A percentile compares a stretch with the other conserved stretches of the same genome.
These are phyloP conservation scores for Hyphopichia wangnamkhiaoensis DNA, from an alignment of 1,139 yeast genomes.

Conservation along the genomic window DNA sequence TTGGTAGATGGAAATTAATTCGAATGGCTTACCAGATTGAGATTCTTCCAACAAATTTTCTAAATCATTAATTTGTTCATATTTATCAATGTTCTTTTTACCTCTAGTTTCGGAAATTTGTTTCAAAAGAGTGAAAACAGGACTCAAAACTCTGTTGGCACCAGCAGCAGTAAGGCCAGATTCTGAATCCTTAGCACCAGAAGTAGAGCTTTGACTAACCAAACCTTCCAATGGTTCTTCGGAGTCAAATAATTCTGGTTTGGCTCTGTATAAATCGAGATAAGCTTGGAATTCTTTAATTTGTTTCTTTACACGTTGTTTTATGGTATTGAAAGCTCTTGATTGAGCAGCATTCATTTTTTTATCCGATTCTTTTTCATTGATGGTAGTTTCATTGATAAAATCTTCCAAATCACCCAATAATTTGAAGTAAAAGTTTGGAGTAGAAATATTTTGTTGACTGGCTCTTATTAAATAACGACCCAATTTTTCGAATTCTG, in stretches of 20 bases:
- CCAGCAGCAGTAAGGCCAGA: conserved; percentile 18
- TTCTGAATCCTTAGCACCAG: conserved; percentile 21
- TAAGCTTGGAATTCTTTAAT: conserved; percentile 64
- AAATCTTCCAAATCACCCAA: conserved; percentile 75
- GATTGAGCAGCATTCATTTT: conserved; percentile 82
- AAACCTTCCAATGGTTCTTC: conserved; percentile 42
- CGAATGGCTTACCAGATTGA: conserved; percentile 53
- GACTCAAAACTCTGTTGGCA: conserved; percentile 32
- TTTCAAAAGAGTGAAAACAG: conserved; percentile 73
- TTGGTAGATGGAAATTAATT: conserved; percentile 74
- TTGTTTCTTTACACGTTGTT: conserved; percentile 86
- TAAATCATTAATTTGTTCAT: conserved; percentile 72
- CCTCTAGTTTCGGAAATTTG: conserved; percentile 88
- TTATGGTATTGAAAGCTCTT: conserved; percentile 83
- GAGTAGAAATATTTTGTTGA: conserved; percentile 74
- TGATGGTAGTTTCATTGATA: conserved; percentile 55
- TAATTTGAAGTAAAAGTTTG: conserved; percentile 68
- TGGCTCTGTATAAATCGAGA: conserved; percentile 60
- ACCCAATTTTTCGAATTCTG: conserved; percentile 77
- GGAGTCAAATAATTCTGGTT: conserved; percentile 72
- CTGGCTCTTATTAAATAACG: conserved; percentile 66
- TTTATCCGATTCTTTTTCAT: conserved; percentile 61
- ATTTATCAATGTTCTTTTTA: conserved; percentile 86
- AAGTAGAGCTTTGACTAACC: conserved; percentile 26
- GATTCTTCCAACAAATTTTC: conserved; percentile 54